phyloP scores from a whole-genome alignment of 139 green algal species.

The Pedinophyceae sp. region DNA sequence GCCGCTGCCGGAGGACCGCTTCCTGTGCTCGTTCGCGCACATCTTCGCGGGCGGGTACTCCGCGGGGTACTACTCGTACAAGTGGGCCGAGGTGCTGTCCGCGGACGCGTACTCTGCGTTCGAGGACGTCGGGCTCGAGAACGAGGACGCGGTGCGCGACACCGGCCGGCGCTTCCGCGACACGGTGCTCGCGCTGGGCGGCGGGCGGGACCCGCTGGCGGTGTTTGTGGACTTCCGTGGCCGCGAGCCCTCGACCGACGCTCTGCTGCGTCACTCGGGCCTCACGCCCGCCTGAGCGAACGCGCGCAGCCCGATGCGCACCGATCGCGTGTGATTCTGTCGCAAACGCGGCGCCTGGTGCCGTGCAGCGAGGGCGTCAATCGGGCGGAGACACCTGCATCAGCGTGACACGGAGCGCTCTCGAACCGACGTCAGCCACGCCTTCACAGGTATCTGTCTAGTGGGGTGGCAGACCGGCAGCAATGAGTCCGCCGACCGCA shows the following conservation, averaged over 20 bases:
- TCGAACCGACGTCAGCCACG: no score
- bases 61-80: constrained; percentile 68
- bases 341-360: no score
- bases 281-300: no score
- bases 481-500: no score
- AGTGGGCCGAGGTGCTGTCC: constrained; percentile 89
- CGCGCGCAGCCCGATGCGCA: no score
- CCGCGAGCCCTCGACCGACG: constrained; percentile 58
- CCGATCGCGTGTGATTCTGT: no score
- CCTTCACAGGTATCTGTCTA: no score
- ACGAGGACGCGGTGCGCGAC: constrained; percentile 39
- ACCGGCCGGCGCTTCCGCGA: constrained; percentile 63
- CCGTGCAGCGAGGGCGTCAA: no score
- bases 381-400: no score
- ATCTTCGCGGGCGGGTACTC: constrained; percentile 91
- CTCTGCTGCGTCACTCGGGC: constrained; percentile 68
- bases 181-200: constrained; percentile 81
- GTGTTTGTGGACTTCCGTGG: constrained; percentile 83
- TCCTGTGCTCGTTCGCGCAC: constrained; percentile 87
- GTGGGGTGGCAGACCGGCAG: no score
- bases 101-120: constrained; percentile 89
- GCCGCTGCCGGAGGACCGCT: constrained; percentile 76
- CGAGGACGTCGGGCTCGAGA: constrained; percentile 81
- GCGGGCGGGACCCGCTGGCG: constrained; percentile 43
- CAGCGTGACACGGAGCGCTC: no score